phyloP scores from a whole-genome alignment of 139 green algal species.

The Chlamydomonas sp. region DNA sequence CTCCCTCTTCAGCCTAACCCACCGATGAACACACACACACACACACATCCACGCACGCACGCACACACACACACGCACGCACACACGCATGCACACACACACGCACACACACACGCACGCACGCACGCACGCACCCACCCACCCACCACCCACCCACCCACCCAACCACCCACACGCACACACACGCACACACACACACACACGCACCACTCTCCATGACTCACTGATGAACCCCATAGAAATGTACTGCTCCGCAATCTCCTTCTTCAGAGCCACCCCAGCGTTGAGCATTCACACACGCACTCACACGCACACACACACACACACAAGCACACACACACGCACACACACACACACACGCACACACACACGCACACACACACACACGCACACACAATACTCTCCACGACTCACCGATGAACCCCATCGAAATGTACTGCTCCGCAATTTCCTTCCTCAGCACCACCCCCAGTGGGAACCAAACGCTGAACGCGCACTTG shows the following conservation, averaged over 20 bases:
- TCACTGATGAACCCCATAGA: constrained; percentile 68
- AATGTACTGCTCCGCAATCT: constrained; percentile 77
- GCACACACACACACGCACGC: not conserved
- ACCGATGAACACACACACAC: no score
- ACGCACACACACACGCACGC: not conserved
- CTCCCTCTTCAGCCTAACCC: not conserved
- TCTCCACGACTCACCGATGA: constrained; percentile 73
- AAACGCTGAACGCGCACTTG: constrained; percentile 39
- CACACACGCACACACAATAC: not conserved
- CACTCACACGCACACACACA: not conserved
- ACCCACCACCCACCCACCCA: not conserved
- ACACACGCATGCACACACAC: not conserved
- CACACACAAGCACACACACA: constrained; percentile 1
- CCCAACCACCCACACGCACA: no score
- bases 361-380: constrained; percentile 1
- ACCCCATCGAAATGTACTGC: constrained; percentile 65
- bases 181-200: no score
- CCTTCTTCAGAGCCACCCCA: constrained; percentile 53
- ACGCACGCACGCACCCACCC: not conserved
- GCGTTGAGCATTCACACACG: no score
- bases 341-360: not conserved
- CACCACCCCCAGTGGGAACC: constrained; percentile 44
- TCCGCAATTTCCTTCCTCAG: constrained; percentile 78
- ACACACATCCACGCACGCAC: no score
- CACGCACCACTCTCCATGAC: not conserved